phyloP scores from a whole-genome alignment of 371 early-diverging fungal genomes.

The Thermomucor indicae-seudaticae region DNA sequence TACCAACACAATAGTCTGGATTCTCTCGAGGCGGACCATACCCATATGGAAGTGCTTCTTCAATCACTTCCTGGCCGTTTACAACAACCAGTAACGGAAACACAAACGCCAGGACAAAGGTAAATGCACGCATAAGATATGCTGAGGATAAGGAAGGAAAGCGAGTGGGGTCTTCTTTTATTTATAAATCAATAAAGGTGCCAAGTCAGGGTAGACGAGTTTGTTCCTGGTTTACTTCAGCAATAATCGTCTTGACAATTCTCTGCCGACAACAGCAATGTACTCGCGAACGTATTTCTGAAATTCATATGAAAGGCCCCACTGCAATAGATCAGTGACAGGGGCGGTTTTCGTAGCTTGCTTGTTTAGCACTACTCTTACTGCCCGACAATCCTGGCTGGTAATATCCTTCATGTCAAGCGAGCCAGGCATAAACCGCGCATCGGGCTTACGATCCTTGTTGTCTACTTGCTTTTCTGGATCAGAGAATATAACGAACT shows the following conservation, averaged over 20 bases:
- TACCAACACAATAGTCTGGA: constrained; percentile 41
- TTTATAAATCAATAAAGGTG: neutral
- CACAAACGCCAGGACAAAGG: neutral
- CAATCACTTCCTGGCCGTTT: neutral
- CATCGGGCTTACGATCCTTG: neutral
- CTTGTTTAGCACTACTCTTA: neutral
- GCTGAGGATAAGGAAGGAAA: neutral
- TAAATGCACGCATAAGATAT: neutral
- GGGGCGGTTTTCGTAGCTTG: neutral
- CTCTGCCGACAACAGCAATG: constrained; percentile 4
- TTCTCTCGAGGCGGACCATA: constrained; percentile 48
- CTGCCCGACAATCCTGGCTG: neutral
- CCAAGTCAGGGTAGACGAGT: neutral
- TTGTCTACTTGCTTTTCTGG: constrained; percentile 5
- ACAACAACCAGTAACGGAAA: neutral
- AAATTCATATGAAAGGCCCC: constrained; percentile 1
- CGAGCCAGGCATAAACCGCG: constrained; percentile 4
- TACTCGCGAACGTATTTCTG: neutral
- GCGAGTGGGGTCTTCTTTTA: neutral
- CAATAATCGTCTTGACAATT: neutral
- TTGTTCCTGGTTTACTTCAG: neutral
- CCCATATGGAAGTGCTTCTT: constrained; percentile 29
- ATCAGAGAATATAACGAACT: constrained; percentile 11
- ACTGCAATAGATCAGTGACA: neutral
- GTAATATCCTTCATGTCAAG: constrained; percentile 1